phyloP scores from a whole-genome alignment of 73 alveolate genomes.

The Stentor roeselii region DNA sequence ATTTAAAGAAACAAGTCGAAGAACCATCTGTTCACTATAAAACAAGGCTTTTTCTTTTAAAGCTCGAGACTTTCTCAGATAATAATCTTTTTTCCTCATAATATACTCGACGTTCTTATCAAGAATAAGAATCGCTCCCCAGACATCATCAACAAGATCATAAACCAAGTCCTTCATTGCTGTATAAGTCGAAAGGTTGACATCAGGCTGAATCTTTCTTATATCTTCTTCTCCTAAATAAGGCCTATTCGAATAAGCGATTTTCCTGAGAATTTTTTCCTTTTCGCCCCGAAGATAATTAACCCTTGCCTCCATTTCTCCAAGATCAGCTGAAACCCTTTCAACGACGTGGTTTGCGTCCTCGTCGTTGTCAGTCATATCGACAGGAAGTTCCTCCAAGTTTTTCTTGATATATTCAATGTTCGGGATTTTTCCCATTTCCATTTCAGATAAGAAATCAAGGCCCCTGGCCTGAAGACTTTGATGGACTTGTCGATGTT shows the following conservation, averaged over 20 bases:
- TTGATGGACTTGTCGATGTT: not conserved
- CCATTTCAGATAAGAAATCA: conserved; percentile 22
- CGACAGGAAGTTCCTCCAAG: not conserved
- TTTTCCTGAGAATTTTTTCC: not conserved
- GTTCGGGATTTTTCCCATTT: not conserved
- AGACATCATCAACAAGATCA: conserved; percentile 19
- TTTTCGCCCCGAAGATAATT: not conserved
- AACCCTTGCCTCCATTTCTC: not conserved
- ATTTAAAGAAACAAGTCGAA: not conserved
- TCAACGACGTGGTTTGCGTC: not conserved
- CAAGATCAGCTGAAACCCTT: not conserved
- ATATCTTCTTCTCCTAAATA: conserved; percentile 22
- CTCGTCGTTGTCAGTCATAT: not conserved
- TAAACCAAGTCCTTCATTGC: conserved; percentile 16
- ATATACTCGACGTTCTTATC: not conserved
- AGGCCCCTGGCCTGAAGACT: not conserved
- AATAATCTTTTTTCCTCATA: not conserved
- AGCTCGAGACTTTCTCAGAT: not conserved
- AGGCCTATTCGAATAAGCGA: not conserved
- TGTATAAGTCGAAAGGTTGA: not conserved
- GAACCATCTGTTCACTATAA: not conserved
- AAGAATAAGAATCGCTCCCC: not conserved
- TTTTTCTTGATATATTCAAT: not conserved
- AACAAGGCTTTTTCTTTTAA: not conserved
- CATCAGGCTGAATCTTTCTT: conserved; percentile 17